Conservation (phyloP, 2,329 filamentous ascomycete genomes). For the Chaetothyriales sp. region DNA sequence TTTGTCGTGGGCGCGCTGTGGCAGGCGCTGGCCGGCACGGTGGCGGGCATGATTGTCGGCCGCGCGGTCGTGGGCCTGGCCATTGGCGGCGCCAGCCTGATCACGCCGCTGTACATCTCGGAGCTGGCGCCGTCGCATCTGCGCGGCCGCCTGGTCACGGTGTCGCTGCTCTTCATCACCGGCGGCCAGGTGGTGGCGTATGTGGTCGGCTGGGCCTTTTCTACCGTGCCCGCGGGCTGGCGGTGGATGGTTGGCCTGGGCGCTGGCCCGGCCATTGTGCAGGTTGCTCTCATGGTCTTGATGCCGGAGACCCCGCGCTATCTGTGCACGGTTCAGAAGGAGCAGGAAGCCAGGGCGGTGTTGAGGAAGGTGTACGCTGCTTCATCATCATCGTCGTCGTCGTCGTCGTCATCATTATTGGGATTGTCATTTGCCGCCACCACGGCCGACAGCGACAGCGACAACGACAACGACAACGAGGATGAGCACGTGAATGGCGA, state of each 20-base stretch:
- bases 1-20: constrained; percentile 33
- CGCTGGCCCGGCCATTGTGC: constrained; percentile 59
- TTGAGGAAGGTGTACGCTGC: constrained; percentile 50
- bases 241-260: constrained; percentile 85
- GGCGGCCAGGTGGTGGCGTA: constrained; percentile 83
- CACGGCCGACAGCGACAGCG: constrained; percentile 16
- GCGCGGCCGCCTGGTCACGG: constrained; percentile 66
- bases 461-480: too few relatives aligned
- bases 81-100: constrained; percentile 48
- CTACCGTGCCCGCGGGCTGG: constrained; percentile 54
- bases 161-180: constrained; percentile 72
- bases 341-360: constrained; percentile 49
- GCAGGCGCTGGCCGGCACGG: constrained; percentile 28
- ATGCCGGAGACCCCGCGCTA: constrained; percentile 86
- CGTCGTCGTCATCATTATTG: neutral
- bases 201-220: constrained; percentile 63
- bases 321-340: constrained; percentile 57
- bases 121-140: constrained; percentile 67
- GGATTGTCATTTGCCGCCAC: neutral
- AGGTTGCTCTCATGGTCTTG: constrained; percentile 52
- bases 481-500: too few relatives aligned
- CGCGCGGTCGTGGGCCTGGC: constrained; percentile 35
- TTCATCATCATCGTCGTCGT: neutral
- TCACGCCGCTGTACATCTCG: constrained; percentile 76
- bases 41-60: constrained; percentile 34